These are phyloP conservation scores for Aphanocladium album DNA, from an alignment of 2,329 filamentous ascomycete genomes.

Conservation along the genomic window DNA sequence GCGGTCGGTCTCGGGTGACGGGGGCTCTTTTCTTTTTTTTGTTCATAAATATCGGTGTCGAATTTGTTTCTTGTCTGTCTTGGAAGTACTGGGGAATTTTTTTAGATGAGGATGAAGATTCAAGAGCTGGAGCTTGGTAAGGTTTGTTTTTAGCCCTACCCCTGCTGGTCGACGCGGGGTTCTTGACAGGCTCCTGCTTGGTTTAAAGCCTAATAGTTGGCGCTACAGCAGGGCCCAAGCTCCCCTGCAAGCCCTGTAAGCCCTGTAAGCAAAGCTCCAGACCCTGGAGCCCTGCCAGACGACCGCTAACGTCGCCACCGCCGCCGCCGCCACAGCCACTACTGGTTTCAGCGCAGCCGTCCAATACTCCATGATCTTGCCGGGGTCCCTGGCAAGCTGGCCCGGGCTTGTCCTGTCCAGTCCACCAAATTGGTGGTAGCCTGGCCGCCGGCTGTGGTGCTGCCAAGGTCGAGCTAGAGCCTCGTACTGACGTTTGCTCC, in stretches of 20 bases:
- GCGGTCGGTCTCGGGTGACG: not conserved
- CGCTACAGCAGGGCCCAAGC: too few species aligned
- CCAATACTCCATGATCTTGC: not conserved
- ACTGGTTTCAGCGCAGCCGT: not conserved
- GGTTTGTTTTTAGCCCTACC: not conserved
- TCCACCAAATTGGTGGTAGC: too few species aligned
- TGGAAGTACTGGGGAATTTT: not conserved
- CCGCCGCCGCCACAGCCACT: too few species aligned
- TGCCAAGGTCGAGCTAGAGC: conserved; percentile 4
- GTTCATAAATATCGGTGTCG: not conserved
- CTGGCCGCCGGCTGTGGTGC: not conserved
- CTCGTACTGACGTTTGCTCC: conserved; percentile 5
- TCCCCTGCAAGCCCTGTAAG: too few species aligned
- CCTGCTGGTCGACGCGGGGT: not conserved
- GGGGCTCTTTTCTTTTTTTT: not conserved
- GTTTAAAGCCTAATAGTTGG: too few species aligned
- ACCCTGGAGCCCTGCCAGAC: too few species aligned
- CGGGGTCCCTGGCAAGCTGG: not conserved
- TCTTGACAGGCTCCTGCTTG: not conserved
- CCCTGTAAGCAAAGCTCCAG: too few species aligned
- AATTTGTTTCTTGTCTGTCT: too few species aligned
- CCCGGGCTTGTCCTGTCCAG: too few species aligned
- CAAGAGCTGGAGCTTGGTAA: not conserved
- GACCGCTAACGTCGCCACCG: not conserved
- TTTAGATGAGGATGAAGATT: not conserved